phyloP scores from a whole-genome alignment of 2,329 filamentous ascomycete species.

The Trichoderma pleuroti region DNA sequence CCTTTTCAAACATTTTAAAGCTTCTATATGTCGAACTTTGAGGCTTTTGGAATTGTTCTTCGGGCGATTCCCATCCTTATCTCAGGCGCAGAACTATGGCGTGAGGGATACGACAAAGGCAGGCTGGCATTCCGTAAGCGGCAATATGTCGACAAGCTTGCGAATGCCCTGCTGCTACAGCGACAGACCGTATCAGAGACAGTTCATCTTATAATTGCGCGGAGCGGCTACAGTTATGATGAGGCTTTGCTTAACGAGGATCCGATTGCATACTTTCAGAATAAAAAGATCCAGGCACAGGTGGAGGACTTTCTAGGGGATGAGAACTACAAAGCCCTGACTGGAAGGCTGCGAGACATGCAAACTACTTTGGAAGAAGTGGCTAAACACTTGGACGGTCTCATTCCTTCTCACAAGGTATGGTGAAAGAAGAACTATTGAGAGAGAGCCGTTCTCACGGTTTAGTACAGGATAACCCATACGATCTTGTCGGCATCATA shows the following conservation, averaged over 20 bases:
- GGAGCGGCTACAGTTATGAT: not conserved
- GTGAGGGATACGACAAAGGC: not conserved
- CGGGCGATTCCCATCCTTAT: constrained; percentile 8
- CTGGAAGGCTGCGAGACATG: constrained; percentile 2
- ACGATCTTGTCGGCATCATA: constrained; percentile 9
- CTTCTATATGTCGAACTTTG: constrained; percentile 7
- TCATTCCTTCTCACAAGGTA: constrained; percentile 12
- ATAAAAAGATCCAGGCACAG: not conserved
- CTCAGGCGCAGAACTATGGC: not conserved
- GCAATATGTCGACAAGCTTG: constrained; percentile 2
- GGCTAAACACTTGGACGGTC: not conserved
- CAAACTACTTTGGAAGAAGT: not conserved
- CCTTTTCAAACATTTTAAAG: not conserved
- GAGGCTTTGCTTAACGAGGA: not conserved
- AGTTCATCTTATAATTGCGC: not conserved
- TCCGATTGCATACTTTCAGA: not conserved
- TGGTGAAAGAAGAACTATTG: not conserved
- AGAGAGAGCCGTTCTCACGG: not conserved
- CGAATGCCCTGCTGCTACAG: constrained; percentile 10
- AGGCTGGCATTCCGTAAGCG: constrained; percentile 2
- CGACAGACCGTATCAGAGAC: not conserved
- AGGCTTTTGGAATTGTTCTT: constrained; percentile 5
- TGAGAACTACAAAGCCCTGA: constrained; percentile 1
- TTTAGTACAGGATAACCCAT: not conserved
- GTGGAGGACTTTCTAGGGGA: constrained; percentile 3